These are phyloP conservation scores for Cyclaneusma minus DNA, from an alignment of 2,329 filamentous ascomycete species.

Conservation along the genomic window DNA sequence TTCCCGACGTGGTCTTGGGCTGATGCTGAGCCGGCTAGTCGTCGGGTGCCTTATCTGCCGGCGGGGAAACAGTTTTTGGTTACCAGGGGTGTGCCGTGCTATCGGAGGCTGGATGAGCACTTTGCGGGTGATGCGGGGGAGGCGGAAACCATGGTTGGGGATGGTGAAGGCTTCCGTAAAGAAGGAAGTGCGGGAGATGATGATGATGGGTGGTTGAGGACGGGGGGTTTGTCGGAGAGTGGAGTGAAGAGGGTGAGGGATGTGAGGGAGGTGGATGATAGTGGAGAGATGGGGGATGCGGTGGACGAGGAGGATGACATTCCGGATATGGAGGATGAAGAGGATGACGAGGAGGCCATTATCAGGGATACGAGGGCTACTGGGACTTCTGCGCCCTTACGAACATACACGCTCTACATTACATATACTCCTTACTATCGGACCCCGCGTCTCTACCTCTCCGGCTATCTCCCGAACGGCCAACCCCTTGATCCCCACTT, in stretches of 20 bases:
- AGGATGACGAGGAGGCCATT: constrained; percentile 86
- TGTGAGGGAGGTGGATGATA: constrained; percentile 78
- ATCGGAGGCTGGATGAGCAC: constrained; percentile 79
- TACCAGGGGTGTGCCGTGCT: constrained; percentile 86
- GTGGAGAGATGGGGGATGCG: constrained; percentile 69
- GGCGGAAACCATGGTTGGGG: constrained; percentile 73
- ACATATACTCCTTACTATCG: constrained; percentile 95
- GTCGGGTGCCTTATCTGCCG: constrained; percentile 70
- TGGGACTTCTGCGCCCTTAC: constrained; percentile 35
- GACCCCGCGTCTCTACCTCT: constrained; percentile 87
- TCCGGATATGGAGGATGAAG: constrained; percentile 96
- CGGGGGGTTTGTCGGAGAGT: constrained; percentile 61
- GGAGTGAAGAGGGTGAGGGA: constrained; percentile 65
- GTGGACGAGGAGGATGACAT: constrained; percentile 68
- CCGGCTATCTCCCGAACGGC: constrained; percentile 67
- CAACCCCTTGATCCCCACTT: constrained; percentile 67
- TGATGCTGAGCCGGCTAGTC: constrained; percentile 66
- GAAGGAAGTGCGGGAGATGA: constrained; percentile 37
- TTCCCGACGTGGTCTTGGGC: constrained; percentile 98
- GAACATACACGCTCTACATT: constrained; percentile 97
- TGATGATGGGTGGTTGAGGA: constrained; percentile 84
- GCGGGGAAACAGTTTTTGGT: constrained; percentile 88
- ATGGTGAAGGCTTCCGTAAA: constrained; percentile 49
- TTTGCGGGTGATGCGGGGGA: constrained; percentile 79
- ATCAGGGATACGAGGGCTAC: constrained; percentile 51